Evolutionary conservation across 2,329 filamentous ascomycete species (phyloP), one percentile per base, ranked within the genome.

Genomic region (Colletotrichum sp.): DNA sequence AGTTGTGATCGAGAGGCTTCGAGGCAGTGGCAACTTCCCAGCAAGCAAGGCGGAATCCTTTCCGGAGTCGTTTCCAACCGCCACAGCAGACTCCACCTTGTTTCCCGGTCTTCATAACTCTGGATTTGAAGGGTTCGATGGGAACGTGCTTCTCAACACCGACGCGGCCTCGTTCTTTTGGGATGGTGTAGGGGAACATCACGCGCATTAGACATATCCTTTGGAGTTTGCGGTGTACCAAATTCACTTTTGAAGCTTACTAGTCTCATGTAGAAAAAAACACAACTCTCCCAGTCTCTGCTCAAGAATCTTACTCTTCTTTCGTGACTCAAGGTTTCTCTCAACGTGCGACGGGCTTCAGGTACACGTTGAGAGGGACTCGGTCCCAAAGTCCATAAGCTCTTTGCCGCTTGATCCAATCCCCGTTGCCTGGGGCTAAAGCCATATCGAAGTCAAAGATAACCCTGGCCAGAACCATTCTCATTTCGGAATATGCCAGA

Each of bases 1-100:
- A 0, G 78, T 77, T 4, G 91, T 86, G 58, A 85, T 92, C 21
- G 77, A 81, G 34, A 86, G 83, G 56, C 82, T 92, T 16, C 86
- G 85, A 48, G 80, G 83, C 4, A 77, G 85, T 36, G 80, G 65
- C 13, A 56, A n/a, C n/a, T 63, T 55, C 66, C 59, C 65, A 16
- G 30, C n/a, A 52, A 61, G 34, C 52, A 36, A n/a, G 7, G 3
- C 18, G 6, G 18, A 13, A 7, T 7, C 59, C 4, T 24, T 14
- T 34, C 14, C 38, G 0, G 55, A 67, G 21, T 43, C 36, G 2
- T 67, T 62, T 36, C 14, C 69, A 2, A 43, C 30, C 4, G 4
- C 73, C 1, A 32, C 30, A 5, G 14, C 55, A 10, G 68, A 72
- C 7, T n/a, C 18, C 2, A 55, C 62, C 2, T 12, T 67, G 14